Base-by-base conservation (phyloP, 2,329 filamentous ascomycete species). In the Didymella sp. region DNA sequence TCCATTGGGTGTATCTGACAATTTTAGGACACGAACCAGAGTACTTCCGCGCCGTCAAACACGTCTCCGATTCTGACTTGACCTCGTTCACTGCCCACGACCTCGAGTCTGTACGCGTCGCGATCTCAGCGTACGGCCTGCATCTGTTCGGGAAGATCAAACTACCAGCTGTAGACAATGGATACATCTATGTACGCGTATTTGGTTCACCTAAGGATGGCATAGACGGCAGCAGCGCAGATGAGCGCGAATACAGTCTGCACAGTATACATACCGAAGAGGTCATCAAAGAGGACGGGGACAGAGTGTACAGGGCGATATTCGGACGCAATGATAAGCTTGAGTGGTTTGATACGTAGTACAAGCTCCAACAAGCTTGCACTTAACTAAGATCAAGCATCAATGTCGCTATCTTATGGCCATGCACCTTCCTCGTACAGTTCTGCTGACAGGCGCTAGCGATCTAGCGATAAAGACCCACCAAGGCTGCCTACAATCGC, bases 51-150 rank as follows among this genome's bases (percentile, higher is more conserved):
- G 62, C 67, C 6, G 72, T 76, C 48, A 79, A 78, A 42, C 51
- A 66, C 19, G 70, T 83, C 11, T 73, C 77, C 21, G 76, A 80
- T 45, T 66, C 70, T 11, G 71, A 76, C 0, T 67, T 76, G 19
- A 52, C 61, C 19, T 67, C 68, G 11, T 73, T 76, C 59, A 58
- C 64, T 2, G 42, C 64, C 22, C 52, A 51, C 13, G 63, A 73
- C 43, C 64, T 75, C 38, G 63, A 66, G 13, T 49, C 57, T 11
- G 71, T 75, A 12, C 71, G 72, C 35, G 70, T 70, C 3, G 72
- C 65, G 13, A 53, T 57, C 13, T 68, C 67, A 4, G 72, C 72
- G 3, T 75, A 75, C 35, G 72, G 72, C 9, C 56, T 75, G 7
- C 71, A 74, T 48, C 54, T 75, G 0, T 73, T 74, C 25, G 68